Conservation (phyloP, 306 rosid genomes). For the Vigna radiata region DNA sequence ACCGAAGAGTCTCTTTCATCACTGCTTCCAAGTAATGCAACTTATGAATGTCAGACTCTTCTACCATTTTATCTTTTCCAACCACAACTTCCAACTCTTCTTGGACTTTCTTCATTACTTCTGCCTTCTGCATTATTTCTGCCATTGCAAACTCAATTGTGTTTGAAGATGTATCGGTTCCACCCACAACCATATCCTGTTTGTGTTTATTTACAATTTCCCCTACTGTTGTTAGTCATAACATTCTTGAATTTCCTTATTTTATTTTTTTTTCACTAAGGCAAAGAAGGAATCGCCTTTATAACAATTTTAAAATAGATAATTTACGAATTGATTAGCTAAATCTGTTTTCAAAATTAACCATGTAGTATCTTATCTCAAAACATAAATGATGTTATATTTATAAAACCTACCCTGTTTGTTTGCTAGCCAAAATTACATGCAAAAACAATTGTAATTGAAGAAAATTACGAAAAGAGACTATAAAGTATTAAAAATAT, state of each 20-base stretch:
- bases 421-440: no score
- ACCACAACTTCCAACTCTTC: slow-evolving; percentile 61
- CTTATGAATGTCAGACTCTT: slow-evolving; percentile 66
- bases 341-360: no score
- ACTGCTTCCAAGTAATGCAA: slow-evolving; percentile 63
- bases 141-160: slow-evolving; percentile 71
- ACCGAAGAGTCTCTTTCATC: slow-evolving; percentile 73
- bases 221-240: neutral
- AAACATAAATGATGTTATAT: no score
- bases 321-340: no score
- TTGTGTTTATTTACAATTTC: neutral
- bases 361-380: no score
- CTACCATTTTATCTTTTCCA: slow-evolving; percentile 65
- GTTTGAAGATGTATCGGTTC: slow-evolving; percentile 74
- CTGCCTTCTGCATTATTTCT: slow-evolving; percentile 57
- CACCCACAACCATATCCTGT: slow-evolving; percentile 83
- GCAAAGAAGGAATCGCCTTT: no score
- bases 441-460: no score
- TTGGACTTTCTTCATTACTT: slow-evolving; percentile 54
- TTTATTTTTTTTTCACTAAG: no score
- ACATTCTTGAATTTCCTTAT: neutral
- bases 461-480: no score
- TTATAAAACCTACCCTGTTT: no score
- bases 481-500: no score
- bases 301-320: no score